Percentiles rank a stretch among this genome's conserved stretches.
Evolutionary conservation across 345 rosid genomes (phyloP).

Genomic region (Ricinus communis): DNA sequence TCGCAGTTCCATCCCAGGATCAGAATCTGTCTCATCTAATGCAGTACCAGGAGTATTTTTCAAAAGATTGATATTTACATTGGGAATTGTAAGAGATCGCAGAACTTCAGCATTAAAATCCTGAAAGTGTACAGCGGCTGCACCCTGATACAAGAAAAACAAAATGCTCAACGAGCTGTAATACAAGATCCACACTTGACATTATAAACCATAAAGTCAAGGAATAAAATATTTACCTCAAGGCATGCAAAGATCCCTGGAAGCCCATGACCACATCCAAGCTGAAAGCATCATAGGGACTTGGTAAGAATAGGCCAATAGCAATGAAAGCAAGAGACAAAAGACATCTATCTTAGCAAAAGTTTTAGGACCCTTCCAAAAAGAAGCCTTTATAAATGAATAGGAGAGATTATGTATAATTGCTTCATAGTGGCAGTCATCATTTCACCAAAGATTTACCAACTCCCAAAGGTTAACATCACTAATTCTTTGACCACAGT

Average conservation of each 20-base stretch:
- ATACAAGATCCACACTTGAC: slow-evolving; percentile 7
- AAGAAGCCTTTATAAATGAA: neutral
- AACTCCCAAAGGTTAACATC: neutral
- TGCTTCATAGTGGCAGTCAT: neutral
- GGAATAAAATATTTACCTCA: slow-evolving; percentile 50
- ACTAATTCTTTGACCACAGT: neutral
- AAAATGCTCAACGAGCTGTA: slow-evolving; percentile 8
- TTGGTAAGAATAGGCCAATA: slow-evolving; percentile 17
- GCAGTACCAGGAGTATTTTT: slow-evolving; percentile 23
- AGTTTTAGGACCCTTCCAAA: neutral
- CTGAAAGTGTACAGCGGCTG: slow-evolving; percentile 69
- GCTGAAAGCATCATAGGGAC: slow-evolving; percentile 45
- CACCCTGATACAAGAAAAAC: slow-evolving; percentile 49
- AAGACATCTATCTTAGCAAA: neutral
- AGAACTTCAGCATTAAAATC: slow-evolving; percentile 94
- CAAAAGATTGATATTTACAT: slow-evolving; percentile 53
- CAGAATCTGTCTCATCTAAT: slow-evolving; percentile 17
- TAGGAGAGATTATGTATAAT: neutral
- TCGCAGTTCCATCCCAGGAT: slow-evolving; percentile 34
- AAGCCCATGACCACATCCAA: slow-evolving; percentile 96
- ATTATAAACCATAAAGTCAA: slow-evolving; percentile 1
- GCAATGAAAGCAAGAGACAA: slow-evolving; percentile 11
- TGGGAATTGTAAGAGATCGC: slow-evolving; percentile 75
- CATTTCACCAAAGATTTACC: too few species aligned
- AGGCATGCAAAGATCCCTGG: slow-evolving; percentile 82